Percentiles rank a stretch among this genome's conserved stretches.
phyloP scores from a whole-genome alignment of 352 stramenopile species.

The Globisporangium okanoganense region DNA sequence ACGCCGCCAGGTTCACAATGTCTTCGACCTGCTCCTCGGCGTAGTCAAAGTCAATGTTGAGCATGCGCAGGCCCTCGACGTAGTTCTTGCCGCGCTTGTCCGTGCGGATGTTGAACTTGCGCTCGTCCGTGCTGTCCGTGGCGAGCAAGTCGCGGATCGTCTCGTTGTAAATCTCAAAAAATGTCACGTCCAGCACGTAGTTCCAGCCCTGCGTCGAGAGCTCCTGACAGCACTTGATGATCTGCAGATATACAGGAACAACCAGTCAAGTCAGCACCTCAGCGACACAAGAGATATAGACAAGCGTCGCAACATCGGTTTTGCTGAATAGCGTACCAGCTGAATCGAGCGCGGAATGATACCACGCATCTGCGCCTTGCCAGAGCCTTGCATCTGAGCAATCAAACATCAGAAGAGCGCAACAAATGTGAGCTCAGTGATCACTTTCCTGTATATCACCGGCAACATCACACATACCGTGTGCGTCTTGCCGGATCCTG shows the following conservation, averaged over 20 bases:
- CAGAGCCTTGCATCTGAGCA: slow-evolving; percentile 95
- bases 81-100: slow-evolving; percentile 81
- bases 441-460: not conserved
- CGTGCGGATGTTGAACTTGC: slow-evolving; percentile 82
- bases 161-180: slow-evolving; percentile 99
- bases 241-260: slow-evolving; percentile 25
- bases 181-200: slow-evolving; percentile 97
- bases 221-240: slow-evolving; percentile 74
- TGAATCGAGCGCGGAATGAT: slow-evolving; percentile 98
- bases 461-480: slow-evolving; percentile 71
- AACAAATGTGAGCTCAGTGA: not conserved
- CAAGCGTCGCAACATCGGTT: not conserved
- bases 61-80: slow-evolving; percentile 85
- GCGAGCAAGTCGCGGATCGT: slow-evolving; percentile 97
- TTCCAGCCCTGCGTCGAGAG: slow-evolving; percentile 89
- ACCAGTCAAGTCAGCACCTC: not conserved
- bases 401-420: not conserved
- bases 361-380: slow-evolving; percentile 93
- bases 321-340: slow-evolving; percentile 23
- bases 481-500: slow-evolving; percentile 96
- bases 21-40: slow-evolving; percentile 86
- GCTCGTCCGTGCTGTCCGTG: slow-evolving; percentile 32
- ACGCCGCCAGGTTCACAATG: slow-evolving; percentile 86
- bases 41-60: slow-evolving; percentile 71
- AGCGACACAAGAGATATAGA: not conserved